Conservation (phyloP, 495 filamentous ascomycete genomes). For the Aspergillus avenaceus region DNA sequence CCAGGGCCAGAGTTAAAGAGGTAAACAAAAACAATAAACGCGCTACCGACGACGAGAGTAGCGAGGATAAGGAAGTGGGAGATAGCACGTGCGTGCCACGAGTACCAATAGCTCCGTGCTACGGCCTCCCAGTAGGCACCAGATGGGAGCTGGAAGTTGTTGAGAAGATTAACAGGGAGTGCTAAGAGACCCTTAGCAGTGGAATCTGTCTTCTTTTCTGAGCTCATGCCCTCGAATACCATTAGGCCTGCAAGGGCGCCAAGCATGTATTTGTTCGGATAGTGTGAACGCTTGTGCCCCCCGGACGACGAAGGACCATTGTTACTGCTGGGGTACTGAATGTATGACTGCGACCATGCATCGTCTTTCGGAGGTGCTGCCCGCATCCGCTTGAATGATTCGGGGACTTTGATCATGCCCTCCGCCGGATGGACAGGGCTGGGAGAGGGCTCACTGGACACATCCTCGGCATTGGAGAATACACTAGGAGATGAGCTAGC, state of each 20-base stretch:
- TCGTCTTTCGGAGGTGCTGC: slow-evolving; percentile 35
- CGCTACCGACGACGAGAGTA: slow-evolving; percentile 57
- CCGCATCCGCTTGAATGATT: slow-evolving; percentile 68
- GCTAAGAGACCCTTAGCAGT: slow-evolving; percentile 67
- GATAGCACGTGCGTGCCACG: slow-evolving; percentile 41
- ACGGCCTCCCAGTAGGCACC: slow-evolving; percentile 24
- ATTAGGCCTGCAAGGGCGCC: slow-evolving; percentile 88
- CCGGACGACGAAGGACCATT: slow-evolving; percentile 11
- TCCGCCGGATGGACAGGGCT: slow-evolving; percentile 31
- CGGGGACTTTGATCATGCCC: slow-evolving; percentile 75
- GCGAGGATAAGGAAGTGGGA: slow-evolving; percentile 53
- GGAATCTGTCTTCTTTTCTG: slow-evolving; percentile 53
- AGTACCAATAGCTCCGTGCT: slow-evolving; percentile 29
- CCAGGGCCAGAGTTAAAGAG: slow-evolving; percentile 56
- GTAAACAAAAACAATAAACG: slow-evolving; percentile 65
- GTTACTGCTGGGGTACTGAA: slow-evolving; percentile 24
- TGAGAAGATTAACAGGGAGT: slow-evolving; percentile 55
- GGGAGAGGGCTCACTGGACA: slow-evolving; percentile 21
- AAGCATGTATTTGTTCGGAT: slow-evolving; percentile 76
- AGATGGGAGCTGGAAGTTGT: slow-evolving; percentile 22
- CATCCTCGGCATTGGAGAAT: slow-evolving; percentile 40
- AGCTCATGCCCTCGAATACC: slow-evolving; percentile 71
- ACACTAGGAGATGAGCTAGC: slow-evolving; percentile 39
- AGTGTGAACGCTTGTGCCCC: slow-evolving; percentile 35
- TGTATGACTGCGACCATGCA: slow-evolving; percentile 41